Base-by-base conservation (phyloP, 257 asterid species). In the Cruciata laevipes region DNA sequence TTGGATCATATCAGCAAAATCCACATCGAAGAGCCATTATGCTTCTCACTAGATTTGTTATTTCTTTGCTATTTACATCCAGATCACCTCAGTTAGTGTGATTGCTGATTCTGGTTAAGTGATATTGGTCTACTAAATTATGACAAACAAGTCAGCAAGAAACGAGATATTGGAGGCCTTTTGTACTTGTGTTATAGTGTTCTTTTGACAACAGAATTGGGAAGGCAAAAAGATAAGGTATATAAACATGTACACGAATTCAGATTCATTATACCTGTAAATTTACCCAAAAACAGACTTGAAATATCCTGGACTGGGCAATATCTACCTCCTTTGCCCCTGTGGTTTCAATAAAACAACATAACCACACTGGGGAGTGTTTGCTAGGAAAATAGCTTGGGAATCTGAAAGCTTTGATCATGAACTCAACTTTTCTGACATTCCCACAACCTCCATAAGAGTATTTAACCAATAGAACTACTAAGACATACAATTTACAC, bases 401-500 rank as follows among this genome's bases (percentile, higher is more conserved):
- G 47, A 71, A 52, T 57, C 62, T 42, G 74, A 72, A 68, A 68
- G 84, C 79, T 52, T 49, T 35, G 72, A 62, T 69, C 73, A 72
- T 58, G 32, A 32, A 25, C 61, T 73, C 71, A 72, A 32, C 51
- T 42, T 61, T 68, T 56, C 65, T 47, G n/a, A 35, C 80, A 66
- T 68, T 79, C 82, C 73, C 66, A 17, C 66, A 49, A 69, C 77
- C 81, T 71, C 59, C 72, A 35, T 23, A 66, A 70, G 9, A 57
- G 73, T 77, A 74, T 77, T 76, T 75, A 71, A 82, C 82, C 49
- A 69, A 63, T 80, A 82, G 80, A 81, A 78, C 95, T 85, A 83
- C 74, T 73, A 66, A 80, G 74, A 86, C 82, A 83, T 85, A 86
- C 91, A 86, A 85, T 88, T 86, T 89, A 89, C 98, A 86, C 64